Percentiles rank a stretch among this genome's conserved stretches.
Conservation (phyloP, 2,329 filamentous ascomycete genomes). For the Lasiodiplodia hormozganensis region DNA sequence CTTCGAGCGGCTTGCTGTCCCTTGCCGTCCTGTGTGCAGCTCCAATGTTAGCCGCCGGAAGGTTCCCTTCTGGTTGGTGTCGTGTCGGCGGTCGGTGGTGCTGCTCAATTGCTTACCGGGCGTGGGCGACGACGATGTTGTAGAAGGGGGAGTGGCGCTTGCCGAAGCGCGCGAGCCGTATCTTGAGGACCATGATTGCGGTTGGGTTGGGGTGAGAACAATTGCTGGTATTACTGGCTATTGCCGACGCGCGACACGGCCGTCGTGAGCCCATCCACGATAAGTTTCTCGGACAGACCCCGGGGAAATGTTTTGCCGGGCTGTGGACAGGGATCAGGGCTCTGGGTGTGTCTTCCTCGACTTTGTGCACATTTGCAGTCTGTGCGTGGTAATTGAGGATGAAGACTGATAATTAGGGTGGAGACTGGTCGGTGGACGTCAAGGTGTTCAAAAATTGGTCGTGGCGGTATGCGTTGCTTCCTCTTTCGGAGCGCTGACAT, state of each 20-base stretch:
- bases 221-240: neutral
- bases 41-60: constrained; percentile 12
- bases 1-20: constrained; percentile 89
- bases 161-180: constrained; percentile 92
- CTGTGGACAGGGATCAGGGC: constrained; percentile 7
- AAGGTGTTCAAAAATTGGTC: neutral
- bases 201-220: neutral
- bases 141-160: constrained; percentile 89
- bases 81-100: neutral
- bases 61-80: neutral
- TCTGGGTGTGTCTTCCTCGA: too few species aligned
- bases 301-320: constrained; percentile 21
- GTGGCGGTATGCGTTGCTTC: constrained; percentile 9
- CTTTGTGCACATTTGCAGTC: neutral
- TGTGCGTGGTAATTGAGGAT: neutral
- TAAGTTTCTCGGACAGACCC: constrained; percentile 14
- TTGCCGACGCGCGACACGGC: neutral
- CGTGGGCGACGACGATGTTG: constrained; percentile 96
- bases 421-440: neutral
- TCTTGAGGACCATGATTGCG: constrained; percentile 81
- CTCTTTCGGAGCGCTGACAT: constrained; percentile 10
- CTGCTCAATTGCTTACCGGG: constrained; percentile 67
- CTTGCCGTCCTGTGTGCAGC: constrained; percentile 73
- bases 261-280: neutral
- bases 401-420: neutral